phyloP scores from a whole-genome alignment of 2,329 filamentous ascomycete species.

The Claviceps sp. region DNA sequence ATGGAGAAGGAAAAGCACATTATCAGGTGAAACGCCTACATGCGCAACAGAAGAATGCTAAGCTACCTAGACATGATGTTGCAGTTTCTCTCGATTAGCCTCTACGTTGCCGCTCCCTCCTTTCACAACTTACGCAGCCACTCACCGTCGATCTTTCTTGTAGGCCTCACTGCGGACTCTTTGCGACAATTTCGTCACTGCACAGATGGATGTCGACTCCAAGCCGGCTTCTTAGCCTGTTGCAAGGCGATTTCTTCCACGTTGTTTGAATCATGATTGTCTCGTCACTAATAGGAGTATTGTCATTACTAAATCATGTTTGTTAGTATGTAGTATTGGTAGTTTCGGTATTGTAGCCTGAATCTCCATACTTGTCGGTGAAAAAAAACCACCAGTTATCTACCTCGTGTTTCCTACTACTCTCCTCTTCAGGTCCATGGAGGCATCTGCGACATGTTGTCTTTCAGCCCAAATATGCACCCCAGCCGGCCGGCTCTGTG shows the following conservation, averaged over 20 bases:
- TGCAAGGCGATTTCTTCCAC: not conserved
- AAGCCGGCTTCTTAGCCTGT: not conserved
- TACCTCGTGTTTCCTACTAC: too few species aligned
- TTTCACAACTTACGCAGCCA: not conserved
- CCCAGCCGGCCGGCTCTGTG: too few species aligned
- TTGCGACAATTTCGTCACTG: not conserved
- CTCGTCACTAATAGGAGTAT: too few species aligned
- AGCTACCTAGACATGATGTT: slow-evolving; percentile 7
- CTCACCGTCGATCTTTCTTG: slow-evolving; percentile 1
- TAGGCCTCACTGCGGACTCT: slow-evolving; percentile 3
- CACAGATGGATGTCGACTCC: not conserved
- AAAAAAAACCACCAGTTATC: too few species aligned
- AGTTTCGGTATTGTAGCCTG: too few species aligned
- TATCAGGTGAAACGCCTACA: not conserved
- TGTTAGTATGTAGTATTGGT: too few species aligned
- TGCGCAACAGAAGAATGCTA: slow-evolving; percentile 2
- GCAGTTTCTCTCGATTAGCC: slow-evolving; percentile 4
- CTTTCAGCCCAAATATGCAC: too few species aligned
- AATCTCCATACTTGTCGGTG: too few species aligned
- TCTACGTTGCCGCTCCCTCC: not conserved
- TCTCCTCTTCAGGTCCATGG: too few species aligned
- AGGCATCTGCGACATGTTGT: too few species aligned
- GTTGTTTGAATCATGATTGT: not conserved
- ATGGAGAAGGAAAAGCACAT: not conserved
- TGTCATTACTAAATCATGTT: too few species aligned